These are phyloP conservation scores for Edaphochlamys debaryana DNA, from an alignment of 139 green algal genomes.

Conservation along the genomic window DNA sequence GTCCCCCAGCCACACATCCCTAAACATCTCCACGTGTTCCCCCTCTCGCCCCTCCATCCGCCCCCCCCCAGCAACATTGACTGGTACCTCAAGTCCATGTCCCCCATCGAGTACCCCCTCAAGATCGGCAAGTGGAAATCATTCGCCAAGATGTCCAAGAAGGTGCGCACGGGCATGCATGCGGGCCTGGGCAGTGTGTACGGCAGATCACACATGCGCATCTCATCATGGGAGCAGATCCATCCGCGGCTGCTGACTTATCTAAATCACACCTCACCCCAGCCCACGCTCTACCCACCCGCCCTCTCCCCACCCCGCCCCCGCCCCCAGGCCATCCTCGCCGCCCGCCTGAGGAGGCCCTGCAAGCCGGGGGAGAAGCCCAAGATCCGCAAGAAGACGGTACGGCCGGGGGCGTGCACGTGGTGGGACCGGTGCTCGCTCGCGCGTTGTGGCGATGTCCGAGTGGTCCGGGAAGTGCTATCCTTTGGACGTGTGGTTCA, in stretches of 20 bases:
- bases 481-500: too few species aligned
- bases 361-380: constrained; percentile 31
- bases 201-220: not conserved
- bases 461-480: too few species aligned
- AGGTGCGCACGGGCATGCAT: too few species aligned
- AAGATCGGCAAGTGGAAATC: constrained; percentile 47
- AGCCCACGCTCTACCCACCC: not conserved
- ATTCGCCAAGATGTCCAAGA: constrained; percentile 28
- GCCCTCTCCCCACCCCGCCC: too few species aligned
- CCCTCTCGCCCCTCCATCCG: not conserved
- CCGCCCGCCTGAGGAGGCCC: constrained; percentile 19
- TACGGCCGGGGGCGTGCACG: not conserved
- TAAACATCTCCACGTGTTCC: constrained; percentile 42
- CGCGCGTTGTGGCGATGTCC: too few species aligned
- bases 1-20: constrained; percentile 36
- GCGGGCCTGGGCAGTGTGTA: too few species aligned
- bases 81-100: constrained; percentile 37
- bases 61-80: not conserved
- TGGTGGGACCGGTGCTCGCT: too few species aligned
- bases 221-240: too few species aligned
- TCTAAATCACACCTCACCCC: too few species aligned
- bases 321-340: constrained; percentile 20
- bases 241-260: too few species aligned
- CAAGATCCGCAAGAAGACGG: constrained; percentile 25
- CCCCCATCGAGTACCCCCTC: constrained; percentile 44